Conservation (phyloP, 108 stramenopile species). For the Fragilariopsis cylindrus region DNA sequence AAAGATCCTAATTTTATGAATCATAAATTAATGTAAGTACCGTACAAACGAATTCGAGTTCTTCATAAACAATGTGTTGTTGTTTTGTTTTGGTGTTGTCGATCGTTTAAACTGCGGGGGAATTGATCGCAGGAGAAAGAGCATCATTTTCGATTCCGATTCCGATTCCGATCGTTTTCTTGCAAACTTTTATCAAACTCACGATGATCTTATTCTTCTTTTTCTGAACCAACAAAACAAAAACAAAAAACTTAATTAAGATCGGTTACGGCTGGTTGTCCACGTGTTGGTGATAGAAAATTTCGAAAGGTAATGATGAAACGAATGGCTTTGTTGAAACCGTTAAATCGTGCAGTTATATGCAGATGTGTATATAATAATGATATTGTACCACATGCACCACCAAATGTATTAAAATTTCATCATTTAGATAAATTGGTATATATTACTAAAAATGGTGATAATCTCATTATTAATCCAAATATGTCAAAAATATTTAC, state of each 20-base stretch:
- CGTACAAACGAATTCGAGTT: too few species aligned
- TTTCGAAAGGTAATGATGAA: slow-evolving; percentile 19
- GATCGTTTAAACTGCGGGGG: too few species aligned
- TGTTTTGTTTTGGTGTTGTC: too few species aligned
- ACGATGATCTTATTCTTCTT: too few species aligned
- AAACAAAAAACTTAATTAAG: not conserved
- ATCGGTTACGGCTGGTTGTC: slow-evolving; percentile 31
- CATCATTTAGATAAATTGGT: slow-evolving; percentile 26
- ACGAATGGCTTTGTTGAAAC: slow-evolving; percentile 4
- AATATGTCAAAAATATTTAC: slow-evolving; percentile 13
- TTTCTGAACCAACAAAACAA: too few species aligned
- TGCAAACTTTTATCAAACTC: too few species aligned
- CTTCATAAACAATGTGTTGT: too few species aligned
- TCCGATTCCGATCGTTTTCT: too few species aligned
- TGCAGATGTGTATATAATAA: slow-evolving; percentile 28
- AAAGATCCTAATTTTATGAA: slow-evolving; percentile 13
- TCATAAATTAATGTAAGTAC: slow-evolving; percentile 18
- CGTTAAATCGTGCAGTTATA: slow-evolving; percentile 28
- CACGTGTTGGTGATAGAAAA: slow-evolving; percentile 19
- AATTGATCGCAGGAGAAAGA: too few species aligned
- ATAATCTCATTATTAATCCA: slow-evolving; percentile 33
- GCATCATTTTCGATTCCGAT: too few species aligned
- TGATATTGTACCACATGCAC: slow-evolving; percentile 31
- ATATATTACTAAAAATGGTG: slow-evolving; percentile 29
- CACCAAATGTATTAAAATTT: slow-evolving; percentile 14